Conservation (phyloP, 306 rosid species). For the Dalbergia cochinchinensis region DNA sequence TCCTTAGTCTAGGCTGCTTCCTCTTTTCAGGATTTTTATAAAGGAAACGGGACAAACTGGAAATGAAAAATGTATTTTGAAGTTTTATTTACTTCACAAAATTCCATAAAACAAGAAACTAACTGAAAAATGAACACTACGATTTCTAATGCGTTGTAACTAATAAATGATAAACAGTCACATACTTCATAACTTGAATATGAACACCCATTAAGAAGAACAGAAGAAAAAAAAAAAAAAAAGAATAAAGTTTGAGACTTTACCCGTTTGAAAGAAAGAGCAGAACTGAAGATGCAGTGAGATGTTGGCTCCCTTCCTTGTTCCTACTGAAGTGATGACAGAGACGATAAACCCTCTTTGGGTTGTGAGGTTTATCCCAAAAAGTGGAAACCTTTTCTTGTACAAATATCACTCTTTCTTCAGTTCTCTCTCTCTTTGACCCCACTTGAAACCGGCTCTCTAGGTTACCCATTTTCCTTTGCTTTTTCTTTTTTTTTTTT, state of each 20-base stretch:
- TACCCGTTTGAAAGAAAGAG: constrained; percentile 44
- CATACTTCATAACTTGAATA: background rate
- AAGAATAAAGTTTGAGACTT: constrained; percentile 35
- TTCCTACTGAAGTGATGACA: background rate
- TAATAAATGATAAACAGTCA: background rate
- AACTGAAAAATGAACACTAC: no score
- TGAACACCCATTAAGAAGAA: background rate
- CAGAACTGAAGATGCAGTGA: constrained; percentile 40
- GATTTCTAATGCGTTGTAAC: background rate
- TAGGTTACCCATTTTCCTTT: background rate
- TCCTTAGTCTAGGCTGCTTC: no score
- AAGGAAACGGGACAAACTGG: no score
- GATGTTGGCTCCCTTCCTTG: background rate
- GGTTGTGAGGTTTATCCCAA: constrained; percentile 59
- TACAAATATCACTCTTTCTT: background rate
- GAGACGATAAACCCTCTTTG: constrained; percentile 46
- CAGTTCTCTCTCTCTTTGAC: constrained; percentile 1
- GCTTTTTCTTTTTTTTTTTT: no score
- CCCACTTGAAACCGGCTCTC: constrained; percentile 46
- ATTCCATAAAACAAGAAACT: no score
- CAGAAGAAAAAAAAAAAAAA: background rate
- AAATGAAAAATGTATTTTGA: no score
- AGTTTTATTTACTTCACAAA: no score
- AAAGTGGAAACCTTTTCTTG: background rate
- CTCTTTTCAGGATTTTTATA: no score